These are phyloP conservation scores for Phlebiopsis flavidoalba DNA, from an alignment of 768 basidiomycete species.

Conservation along the genomic window DNA sequence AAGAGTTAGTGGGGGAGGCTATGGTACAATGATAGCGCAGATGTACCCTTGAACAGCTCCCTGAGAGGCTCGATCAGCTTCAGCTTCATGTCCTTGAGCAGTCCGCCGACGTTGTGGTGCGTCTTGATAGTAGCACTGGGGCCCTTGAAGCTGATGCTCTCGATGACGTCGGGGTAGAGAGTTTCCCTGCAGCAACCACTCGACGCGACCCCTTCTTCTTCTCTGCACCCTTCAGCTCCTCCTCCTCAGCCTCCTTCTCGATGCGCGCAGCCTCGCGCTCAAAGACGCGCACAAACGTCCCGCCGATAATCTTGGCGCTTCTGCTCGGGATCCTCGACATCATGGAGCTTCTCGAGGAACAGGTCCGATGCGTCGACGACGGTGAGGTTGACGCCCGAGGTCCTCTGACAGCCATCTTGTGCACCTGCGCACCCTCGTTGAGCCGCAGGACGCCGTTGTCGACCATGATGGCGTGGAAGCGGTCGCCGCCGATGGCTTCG, in stretches of 20 bases:
- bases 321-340: slow-evolving; percentile 91
- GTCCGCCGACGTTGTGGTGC: slow-evolving; percentile 96
- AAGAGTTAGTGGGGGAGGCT: neutral
- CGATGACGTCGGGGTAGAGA: slow-evolving; percentile 97
- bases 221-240: slow-evolving; percentile 60
- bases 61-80: slow-evolving; percentile 97
- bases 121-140: slow-evolving; percentile 99
- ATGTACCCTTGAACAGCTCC: slow-evolving; percentile 94
- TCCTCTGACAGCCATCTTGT: slow-evolving; percentile 91
- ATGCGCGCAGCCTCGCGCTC: slow-evolving; percentile 91
- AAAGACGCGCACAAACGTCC: slow-evolving; percentile 98
- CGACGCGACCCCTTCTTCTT: slow-evolving; percentile 89
- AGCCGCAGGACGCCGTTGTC: slow-evolving; percentile 95
- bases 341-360: slow-evolving; percentile 85
- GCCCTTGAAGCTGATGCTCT: slow-evolving; percentile 98
- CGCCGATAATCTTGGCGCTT: slow-evolving; percentile 98
- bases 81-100: slow-evolving; percentile 96
- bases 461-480: slow-evolving; percentile 99
- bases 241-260: slow-evolving; percentile 74
- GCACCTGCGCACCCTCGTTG: slow-evolving; percentile 86
- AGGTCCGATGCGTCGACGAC: slow-evolving; percentile 94
- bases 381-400: slow-evolving; percentile 92
- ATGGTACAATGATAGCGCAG: neutral
- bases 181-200: slow-evolving; percentile 98
- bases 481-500: slow-evolving; percentile 92